These are phyloP conservation scores for Pseudogymnoascus sp. DNA, from an alignment of 2,329 filamentous ascomycete species.

Conservation along the genomic window DNA sequence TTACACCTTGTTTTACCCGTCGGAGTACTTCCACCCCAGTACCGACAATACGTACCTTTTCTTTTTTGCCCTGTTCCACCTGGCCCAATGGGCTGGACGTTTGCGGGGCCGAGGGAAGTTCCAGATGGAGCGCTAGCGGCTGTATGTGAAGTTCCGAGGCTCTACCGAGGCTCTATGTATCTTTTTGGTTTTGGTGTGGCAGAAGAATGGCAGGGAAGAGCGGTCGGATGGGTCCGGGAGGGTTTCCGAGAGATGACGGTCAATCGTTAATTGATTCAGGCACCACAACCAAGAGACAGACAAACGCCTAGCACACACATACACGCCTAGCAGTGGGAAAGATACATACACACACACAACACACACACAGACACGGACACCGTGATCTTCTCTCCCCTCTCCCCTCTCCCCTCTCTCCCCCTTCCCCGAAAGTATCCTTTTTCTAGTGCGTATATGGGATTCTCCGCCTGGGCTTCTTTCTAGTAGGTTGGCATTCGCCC, in stretches of 20 bases:
- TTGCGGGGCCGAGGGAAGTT: neutral
- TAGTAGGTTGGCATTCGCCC: neutral
- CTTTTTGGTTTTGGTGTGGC: neutral
- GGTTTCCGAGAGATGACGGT: neutral
- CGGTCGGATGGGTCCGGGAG: neutral
- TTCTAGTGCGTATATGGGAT: neutral
- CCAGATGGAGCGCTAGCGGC: neutral
- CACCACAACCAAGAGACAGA: neutral
- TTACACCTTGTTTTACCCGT: neutral
- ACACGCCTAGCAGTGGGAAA: no score
- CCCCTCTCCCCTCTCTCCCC: neutral
- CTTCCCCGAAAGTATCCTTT: neutral
- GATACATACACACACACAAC: neutral
- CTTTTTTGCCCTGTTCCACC: neutral
- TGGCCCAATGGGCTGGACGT: neutral
- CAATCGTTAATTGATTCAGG: neutral
- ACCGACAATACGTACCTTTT: neutral
- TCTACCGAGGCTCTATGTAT: no score
- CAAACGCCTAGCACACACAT: no score
- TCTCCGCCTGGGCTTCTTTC: neutral
- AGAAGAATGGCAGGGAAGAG: neutral
- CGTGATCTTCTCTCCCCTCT: neutral
- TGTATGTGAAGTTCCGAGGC: neutral
- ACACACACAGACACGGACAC: neutral
- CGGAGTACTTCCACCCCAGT: neutral